Conservation (phyloP, 2,329 filamentous ascomycete genomes). For the Venturia aucupariae region DNA sequence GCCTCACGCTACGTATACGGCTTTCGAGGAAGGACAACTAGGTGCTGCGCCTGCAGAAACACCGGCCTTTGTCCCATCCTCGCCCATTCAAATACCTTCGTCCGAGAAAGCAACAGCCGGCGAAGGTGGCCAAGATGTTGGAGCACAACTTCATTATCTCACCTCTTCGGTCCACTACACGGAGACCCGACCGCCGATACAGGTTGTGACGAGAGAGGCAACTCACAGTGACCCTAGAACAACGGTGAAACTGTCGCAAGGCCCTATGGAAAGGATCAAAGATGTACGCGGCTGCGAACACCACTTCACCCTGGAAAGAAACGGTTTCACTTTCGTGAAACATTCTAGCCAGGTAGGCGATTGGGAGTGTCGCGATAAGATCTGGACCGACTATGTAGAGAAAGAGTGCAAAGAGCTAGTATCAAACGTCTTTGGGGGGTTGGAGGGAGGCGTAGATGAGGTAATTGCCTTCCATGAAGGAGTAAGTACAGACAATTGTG, state of each 20-base stretch:
- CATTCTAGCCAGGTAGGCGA: slow-evolving; percentile 7
- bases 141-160: slow-evolving; percentile 23
- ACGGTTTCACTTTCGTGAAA: slow-evolving; percentile 14
- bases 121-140: slow-evolving; percentile 14
- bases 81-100: neutral
- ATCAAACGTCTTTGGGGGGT: slow-evolving; percentile 1
- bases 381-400: slow-evolving; percentile 13
- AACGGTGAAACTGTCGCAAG: slow-evolving; percentile 17
- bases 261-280: slow-evolving; percentile 8
- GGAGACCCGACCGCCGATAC: slow-evolving; percentile 20
- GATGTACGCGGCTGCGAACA: slow-evolving; percentile 14
- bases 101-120: neutral
- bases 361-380: slow-evolving; percentile 11
- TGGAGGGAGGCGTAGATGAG: slow-evolving; percentile 11
- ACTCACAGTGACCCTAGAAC: slow-evolving; percentile 20
- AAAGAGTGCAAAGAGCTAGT: slow-evolving; percentile 11
- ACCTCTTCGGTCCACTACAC: slow-evolving; percentile 21
- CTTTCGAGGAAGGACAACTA: neutral
- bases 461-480: slow-evolving; percentile 12
- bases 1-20: neutral
- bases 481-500: neutral
- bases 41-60: neutral
- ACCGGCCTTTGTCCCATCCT: neutral
- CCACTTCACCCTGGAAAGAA: slow-evolving; percentile 14
- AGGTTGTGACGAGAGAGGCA: slow-evolving; percentile 19